Evolutionary conservation across 225 moss, liverwort and hornwort genomes (phyloP), one percentile per base, ranked within the genome.

Genomic region (Marchantia polymorpha): DNA sequence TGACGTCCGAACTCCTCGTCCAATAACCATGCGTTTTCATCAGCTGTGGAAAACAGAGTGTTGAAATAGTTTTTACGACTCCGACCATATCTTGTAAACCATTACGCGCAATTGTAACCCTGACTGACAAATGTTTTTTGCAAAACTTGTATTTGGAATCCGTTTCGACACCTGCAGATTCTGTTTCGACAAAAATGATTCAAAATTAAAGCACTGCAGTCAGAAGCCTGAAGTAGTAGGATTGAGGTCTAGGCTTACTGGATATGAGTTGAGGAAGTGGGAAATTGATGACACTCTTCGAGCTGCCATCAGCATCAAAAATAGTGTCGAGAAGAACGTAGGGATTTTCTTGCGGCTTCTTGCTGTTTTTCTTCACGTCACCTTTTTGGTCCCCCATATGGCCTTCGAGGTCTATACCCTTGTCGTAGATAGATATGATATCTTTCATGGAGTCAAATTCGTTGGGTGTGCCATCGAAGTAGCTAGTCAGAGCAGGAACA

Each of bases 1-100:
- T 85, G 72, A 22, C 84, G 81, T 22, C 81, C 84, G 54, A 26
- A 81, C 64, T 84, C 84, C 20, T 85, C 84, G 51, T 85, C 84
- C 1, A 13, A 55, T 30, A 73, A 15, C 81, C 81, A 84, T 8
- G 80, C 73, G 20, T 69, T 58, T 17, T 53, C 53, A 68, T 68
- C 54, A 16, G 15, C 79, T 79, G 69, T 29, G 30, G 9, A 6
- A 56, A 55, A 67, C 70, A 49, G 13, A 70, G 11, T 17, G 39
- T 39, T 39, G 39, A 39, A 39, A 39, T 39, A 39, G 39, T 39
- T 39, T 39, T 39, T 39, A 39, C 39, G 2, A 2, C 39, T 39
- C 39, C 39, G 5, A 39, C 39, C 39, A 2, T 39, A 39, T 2
- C 39, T 39, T 39, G 39, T 39, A 39, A 39, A 39, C 39, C 2